Base-by-base conservation (phyloP, 208 protist genomes). In the Leptomonas pyrrhocoris region DNA sequence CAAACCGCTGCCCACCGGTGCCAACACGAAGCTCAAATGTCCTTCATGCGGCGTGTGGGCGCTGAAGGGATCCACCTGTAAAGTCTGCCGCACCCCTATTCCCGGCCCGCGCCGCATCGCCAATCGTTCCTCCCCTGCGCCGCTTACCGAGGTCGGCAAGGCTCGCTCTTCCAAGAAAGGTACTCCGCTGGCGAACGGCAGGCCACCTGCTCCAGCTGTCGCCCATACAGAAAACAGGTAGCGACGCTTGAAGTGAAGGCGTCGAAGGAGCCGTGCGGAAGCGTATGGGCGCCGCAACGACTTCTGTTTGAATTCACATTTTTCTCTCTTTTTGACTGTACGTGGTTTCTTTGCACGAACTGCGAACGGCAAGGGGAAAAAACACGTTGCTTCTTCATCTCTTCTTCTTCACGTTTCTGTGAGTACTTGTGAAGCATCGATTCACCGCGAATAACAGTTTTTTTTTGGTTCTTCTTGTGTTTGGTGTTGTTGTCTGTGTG, bases 1-100 rank as follows among this genome's bases (percentile, higher is more conserved):
- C 23, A 48, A 55, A 19, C 51, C 56, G 0, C 28, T 38, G 0
- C 27, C 16, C 23, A 25, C 27, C 21, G 31, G 51, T 18, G 57
- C 48, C 12, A 77, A 77, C 63, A 77, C 64, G 19, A 70, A 71
- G 15, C 38, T 77, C 15, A 77, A 77, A 49, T 77, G 72, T 9
- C 62, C 57, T 0, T 77, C 63, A 0, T 77, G 72, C 42, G 63
- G 63, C 0, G 72, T 77, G 21, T 71, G 72, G 72, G 72, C 63
- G 13, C n/a, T 48, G 23, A 77, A 77, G 23, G 40, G 72, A 15
- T 55, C 72, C 3, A 64, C 53, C 38, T 77, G 72, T 19, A 28
- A 42, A 0, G 72, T 77, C 34, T 71, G 63, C 27, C 28, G 40
- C n/a, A 56, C 49, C 7, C n/a, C 27, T 0, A 71, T 78, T 40